Percentiles rank a stretch among this genome's conserved stretches.
These are phyloP conservation scores for Helianthus annuus DNA, from an alignment of 129 eudicot species.

Conservation along the genomic window HanXRQr2.0-SUNRISE NC_035447.2:158974617-158975116, in stretches of 20 bases:
- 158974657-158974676: no score
- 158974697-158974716: no score
- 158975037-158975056: slow-evolving; percentile 67
- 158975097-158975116: no score
- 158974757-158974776: no score
- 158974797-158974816: slow-evolving; percentile 6
- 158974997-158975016: slow-evolving; percentile 47
- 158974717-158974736: no score
- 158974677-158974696: no score
- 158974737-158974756: no score
- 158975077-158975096: slow-evolving; percentile 26
- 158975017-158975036: slow-evolving; percentile 62
- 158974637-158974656: no score
- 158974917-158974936: neutral
- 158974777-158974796: neutral
- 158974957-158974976: neutral
- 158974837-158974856: no score
- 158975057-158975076: neutral
- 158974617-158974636: no score
- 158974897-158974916: slow-evolving; percentile 3
- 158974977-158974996: slow-evolving; percentile 76
- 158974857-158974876: no score
- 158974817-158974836: neutral
- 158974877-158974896: neutral
- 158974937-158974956: no score